Evolutionary conservation across 208 protist genomes (phyloP).

Genomic region (Kentomonas sorsogonicus): DNA sequence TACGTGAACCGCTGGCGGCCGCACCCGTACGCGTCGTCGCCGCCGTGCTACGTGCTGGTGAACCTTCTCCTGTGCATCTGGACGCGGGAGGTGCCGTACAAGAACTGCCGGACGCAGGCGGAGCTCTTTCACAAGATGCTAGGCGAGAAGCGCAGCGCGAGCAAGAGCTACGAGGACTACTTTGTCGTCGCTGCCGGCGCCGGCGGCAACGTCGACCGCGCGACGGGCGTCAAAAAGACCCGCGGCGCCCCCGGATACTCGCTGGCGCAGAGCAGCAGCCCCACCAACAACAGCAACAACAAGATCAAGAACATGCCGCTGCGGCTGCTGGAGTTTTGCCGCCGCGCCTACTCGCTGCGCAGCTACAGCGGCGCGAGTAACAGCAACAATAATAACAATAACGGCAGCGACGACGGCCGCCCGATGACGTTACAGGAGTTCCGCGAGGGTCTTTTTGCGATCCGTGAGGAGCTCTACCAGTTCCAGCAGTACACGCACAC

Average conservation of each 20-base stretch:
- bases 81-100: too few relatives aligned
- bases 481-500: neutral
- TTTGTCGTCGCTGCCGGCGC: too few relatives aligned
- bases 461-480: neutral
- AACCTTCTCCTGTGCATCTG: constrained; percentile 59
- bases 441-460: neutral
- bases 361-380: neutral
- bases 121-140: too few relatives aligned
- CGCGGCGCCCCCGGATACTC: too few relatives aligned
- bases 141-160: too few relatives aligned
- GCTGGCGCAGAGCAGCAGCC: constrained; percentile 17
- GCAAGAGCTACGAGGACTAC: too few relatives aligned
- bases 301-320: constrained; percentile 26
- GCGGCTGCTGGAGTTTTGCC: constrained; percentile 19
- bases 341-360: constrained; percentile 18
- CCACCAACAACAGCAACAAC: too few relatives aligned
- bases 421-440: constrained; percentile 11
- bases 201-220: too few relatives aligned
- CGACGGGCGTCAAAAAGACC: too few relatives aligned
- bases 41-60: constrained; percentile 46
- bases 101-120: too few relatives aligned
- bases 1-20: constrained; percentile 66
- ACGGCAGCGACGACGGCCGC: neutral
- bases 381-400: too few relatives aligned
- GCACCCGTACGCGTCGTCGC: constrained; percentile 43